phyloP scores from a whole-genome alignment of 768 basidiomycete species.

The Pilatotrama ljubarskyi region DNA sequence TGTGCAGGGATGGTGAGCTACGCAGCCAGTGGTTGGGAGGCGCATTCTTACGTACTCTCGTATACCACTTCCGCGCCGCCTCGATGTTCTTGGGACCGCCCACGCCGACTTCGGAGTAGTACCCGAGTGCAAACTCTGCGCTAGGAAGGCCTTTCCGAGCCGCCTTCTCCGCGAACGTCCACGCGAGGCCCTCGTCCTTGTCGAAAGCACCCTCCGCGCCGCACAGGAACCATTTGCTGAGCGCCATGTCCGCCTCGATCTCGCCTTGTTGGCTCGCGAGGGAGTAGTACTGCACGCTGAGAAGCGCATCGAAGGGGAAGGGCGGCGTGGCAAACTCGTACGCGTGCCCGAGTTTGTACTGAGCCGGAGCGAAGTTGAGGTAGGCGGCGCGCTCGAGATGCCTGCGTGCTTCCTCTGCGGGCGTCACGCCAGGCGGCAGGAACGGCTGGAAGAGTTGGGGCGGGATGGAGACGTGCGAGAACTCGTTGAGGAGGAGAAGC shows the following conservation, averaged over 20 bases:
- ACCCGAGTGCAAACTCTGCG: conserved; percentile 95
- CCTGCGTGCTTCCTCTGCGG: conserved; percentile 63
- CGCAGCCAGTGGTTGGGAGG: neutral
- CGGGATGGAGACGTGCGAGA: conserved; percentile 62
- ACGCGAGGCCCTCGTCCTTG: conserved; percentile 84
- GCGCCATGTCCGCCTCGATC: conserved; percentile 93
- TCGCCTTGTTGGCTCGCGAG: conserved; percentile 84
- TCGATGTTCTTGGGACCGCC: conserved; percentile 66
- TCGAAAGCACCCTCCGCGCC: conserved; percentile 77
- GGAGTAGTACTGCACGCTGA: conserved; percentile 89
- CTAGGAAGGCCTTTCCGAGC: conserved; percentile 70
- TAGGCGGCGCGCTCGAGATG: conserved; percentile 85
- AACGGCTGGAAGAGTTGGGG: conserved; percentile 52
- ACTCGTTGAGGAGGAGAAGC: conserved; percentile 84
- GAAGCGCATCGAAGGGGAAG: conserved; percentile 83
- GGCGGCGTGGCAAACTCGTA: conserved; percentile 90
- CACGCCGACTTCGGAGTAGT: conserved; percentile 92
- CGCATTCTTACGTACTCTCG: conserved; percentile 49
- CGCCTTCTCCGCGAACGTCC: conserved; percentile 89
- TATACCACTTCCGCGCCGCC: conserved; percentile 78
- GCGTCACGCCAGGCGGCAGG: conserved; percentile 50
- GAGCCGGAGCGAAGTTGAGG: conserved; percentile 80
- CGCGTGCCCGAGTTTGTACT: conserved; percentile 90
- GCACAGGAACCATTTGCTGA: conserved; percentile 96
- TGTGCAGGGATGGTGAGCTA: conserved; percentile 29